Conservation (phyloP, 305 asterid genomes). For the Solanum hybrid region DNA sequence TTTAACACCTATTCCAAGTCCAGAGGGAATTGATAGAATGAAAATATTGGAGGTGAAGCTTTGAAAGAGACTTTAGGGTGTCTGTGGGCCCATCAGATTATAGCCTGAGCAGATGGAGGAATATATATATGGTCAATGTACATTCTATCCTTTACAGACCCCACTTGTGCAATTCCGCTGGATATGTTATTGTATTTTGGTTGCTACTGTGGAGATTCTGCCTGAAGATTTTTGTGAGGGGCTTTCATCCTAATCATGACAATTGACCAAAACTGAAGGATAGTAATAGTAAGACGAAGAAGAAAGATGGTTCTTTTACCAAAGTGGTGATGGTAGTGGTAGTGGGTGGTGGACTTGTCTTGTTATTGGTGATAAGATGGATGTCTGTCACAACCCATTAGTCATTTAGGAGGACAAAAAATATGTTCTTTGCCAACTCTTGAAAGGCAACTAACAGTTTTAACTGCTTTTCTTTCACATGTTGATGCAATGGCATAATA, state of each 20-base stretch:
- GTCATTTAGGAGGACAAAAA: background rate
- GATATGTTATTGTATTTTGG: background rate
- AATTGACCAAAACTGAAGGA: background rate
- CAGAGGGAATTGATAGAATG: conserved; percentile 15
- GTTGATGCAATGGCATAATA: background rate
- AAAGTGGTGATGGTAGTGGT: conserved; percentile 6
- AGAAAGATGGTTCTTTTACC: background rate
- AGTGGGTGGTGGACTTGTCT: background rate
- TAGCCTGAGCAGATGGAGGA: conserved; percentile 11
- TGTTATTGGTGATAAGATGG: conserved; percentile 3
- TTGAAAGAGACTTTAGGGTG: conserved; percentile 25
- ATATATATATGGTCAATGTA: background rate
- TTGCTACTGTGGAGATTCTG: conserved; percentile 51
- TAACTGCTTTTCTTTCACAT: background rate
- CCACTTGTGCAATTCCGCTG: background rate
- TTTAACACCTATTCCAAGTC: conserved; percentile 2
- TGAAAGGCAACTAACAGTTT: conserved; percentile 7
- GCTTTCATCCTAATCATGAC: conserved; percentile 9
- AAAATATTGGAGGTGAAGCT: conserved; percentile 5
- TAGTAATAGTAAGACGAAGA: background rate
- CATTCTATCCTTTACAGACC: background rate
- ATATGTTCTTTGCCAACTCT: background rate
- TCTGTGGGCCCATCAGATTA: conserved; percentile 21
- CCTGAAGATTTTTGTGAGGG: conserved; percentile 27
- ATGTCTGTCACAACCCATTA: background rate